These are phyloP conservation scores for Peniophora sp. DNA, from an alignment of 1,284 basidiomycete species.

Conservation along the genomic window DNA sequence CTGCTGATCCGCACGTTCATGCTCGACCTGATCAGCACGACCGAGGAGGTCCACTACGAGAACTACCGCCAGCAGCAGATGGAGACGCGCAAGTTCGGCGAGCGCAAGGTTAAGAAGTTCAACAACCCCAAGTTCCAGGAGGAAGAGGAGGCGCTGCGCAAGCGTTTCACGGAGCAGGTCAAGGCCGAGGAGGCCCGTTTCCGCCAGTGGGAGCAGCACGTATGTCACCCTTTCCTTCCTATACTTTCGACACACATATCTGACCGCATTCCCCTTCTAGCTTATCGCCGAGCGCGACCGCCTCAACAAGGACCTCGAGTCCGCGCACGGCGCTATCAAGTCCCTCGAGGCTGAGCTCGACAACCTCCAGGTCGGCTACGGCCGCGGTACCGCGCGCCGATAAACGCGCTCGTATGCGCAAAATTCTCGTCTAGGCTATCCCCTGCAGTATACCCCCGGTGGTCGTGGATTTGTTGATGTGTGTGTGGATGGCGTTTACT, in stretches of 20 bases:
- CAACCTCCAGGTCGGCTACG: constrained; percentile 81
- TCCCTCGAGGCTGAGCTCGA: constrained; percentile 84
- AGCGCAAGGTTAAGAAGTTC: constrained; percentile 97
- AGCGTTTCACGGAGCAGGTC: constrained; percentile 99
- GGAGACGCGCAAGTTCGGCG: constrained; percentile 99
- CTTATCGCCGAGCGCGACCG: constrained; percentile 95
- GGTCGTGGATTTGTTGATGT: too few species aligned
- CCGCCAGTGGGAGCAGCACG: constrained; percentile 99
- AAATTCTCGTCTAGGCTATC: not conserved
- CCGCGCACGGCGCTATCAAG: constrained; percentile 89
- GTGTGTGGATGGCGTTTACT: too few species aligned
- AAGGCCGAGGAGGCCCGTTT: constrained; percentile 97
- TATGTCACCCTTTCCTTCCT: constrained; percentile 31
- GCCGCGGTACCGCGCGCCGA: constrained; percentile 66
- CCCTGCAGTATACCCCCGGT: too few species aligned
- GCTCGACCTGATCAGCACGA: constrained; percentile 94
- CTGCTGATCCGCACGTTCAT: constrained; percentile 97
- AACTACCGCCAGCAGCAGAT: constrained; percentile 98
- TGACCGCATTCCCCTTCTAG: constrained; percentile 33
- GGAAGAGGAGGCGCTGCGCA: constrained; percentile 93
- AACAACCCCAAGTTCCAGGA: constrained; percentile 99
- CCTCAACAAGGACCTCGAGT: constrained; percentile 94
- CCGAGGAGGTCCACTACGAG: constrained; percentile 96
- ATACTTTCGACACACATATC: not conserved
- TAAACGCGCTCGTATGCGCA: constrained; percentile 25